A percentile compares a stretch with the other conserved stretches of the same genome.
phyloP scores from a whole-genome alignment of 169 alveolate genomes.

The Plasmodium cynomolgi region DNA sequence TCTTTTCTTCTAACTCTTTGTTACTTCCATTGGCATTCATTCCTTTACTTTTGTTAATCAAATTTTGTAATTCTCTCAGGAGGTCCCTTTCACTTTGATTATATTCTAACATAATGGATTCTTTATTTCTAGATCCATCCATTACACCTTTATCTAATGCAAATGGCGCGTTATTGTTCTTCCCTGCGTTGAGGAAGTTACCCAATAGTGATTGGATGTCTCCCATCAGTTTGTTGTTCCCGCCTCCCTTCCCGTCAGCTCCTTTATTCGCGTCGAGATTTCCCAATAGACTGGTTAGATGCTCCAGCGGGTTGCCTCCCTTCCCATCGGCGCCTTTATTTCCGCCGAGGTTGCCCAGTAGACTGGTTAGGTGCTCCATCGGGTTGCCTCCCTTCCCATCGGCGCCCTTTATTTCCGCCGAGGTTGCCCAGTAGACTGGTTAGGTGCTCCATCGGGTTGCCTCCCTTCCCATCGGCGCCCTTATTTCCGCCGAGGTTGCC shows the following conservation, averaged over 20 bases:
- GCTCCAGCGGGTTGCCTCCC: neutral
- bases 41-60: conserved; percentile 41
- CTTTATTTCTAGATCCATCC: conserved; percentile 1
- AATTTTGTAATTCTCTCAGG: conserved; percentile 21
- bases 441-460: neutral
- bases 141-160: conserved; percentile 45
- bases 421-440: conserved; percentile 6
- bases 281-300: neutral
- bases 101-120: conserved; percentile 12
- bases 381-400: neutral
- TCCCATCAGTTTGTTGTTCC: neutral
- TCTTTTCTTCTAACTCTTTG: conserved; percentile 19
- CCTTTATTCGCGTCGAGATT: neutral
- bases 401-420: neutral
- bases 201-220: conserved; percentile 30
- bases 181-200: conserved; percentile 13
- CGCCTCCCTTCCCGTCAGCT: neutral
- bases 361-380: conserved; percentile 5
- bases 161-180: conserved; percentile 10
- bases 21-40: neutral
- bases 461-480: neutral
- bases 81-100: conserved; percentile 7
- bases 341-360: neutral
- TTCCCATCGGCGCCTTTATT: neutral
- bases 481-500: conserved; percentile 4